Conservation (phyloP, 2,329 filamentous ascomycete genomes). For the Talaromyces sp. region DNA sequence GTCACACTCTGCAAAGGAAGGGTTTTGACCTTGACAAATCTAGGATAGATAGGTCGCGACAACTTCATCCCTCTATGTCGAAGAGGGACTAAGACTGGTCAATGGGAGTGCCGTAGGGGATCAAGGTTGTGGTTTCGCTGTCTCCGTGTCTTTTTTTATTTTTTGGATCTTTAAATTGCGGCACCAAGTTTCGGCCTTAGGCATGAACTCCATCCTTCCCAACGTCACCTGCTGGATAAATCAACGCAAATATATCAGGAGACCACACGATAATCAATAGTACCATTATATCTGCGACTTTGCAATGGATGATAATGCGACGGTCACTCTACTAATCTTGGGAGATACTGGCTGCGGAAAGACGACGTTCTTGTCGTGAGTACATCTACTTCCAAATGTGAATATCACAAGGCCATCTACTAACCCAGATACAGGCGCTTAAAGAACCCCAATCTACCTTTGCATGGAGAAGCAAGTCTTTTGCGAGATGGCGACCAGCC, state of each 20-base stretch:
- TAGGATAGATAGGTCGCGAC: not conserved
- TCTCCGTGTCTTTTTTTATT: not conserved
- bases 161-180: not conserved
- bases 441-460: slow-evolving; percentile 19
- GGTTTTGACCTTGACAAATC: slow-evolving; percentile 1
- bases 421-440: slow-evolving; percentile 17
- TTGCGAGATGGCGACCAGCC: slow-evolving; percentile 58
- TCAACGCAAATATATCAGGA: not conserved
- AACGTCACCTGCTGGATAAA: not conserved
- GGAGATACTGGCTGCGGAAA: slow-evolving; percentile 61
- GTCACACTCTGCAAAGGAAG: not conserved
- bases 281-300: not conserved
- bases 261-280: not conserved
- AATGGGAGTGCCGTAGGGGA: not conserved
- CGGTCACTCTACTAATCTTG: slow-evolving; percentile 51
- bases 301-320: slow-evolving; percentile 15
- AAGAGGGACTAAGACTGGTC: not conserved
- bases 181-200: slow-evolving; percentile 3
- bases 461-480: slow-evolving; percentile 31
- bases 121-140: not conserved
- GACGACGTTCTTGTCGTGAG: slow-evolving; percentile 61
- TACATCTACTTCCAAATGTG: slow-evolving; percentile 20
- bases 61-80: slow-evolving; percentile 5
- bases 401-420: not conserved
- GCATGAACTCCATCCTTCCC: not conserved